phyloP scores from a whole-genome alignment of 805 yeast species.

The Saccharomycopsis selenospora region DNA sequence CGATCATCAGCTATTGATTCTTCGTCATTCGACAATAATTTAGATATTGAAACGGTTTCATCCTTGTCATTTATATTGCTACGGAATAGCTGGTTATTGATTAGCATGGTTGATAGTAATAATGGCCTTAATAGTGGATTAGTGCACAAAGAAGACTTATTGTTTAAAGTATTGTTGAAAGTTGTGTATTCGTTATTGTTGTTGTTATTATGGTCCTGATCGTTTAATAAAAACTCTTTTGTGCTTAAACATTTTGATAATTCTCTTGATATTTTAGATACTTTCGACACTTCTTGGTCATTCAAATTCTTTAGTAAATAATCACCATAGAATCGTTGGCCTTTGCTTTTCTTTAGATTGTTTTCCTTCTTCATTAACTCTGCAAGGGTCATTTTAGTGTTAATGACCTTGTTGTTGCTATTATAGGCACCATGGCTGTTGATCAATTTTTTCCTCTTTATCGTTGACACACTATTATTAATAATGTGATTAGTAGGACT shows the following conservation, averaged over 20 bases:
- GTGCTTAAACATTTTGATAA: constrained; percentile 2
- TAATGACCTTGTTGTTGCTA: background rate
- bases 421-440: background rate
- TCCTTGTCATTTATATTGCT: background rate
- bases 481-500: background rate
- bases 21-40: background rate
- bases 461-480: background rate
- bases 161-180: background rate
- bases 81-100: background rate
- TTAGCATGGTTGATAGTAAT: constrained; percentile 7
- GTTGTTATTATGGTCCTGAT: background rate
- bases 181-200: background rate
- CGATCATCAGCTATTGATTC: background rate
- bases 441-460: background rate
- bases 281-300: constrained; percentile 11
- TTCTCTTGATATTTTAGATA: constrained; percentile 7
- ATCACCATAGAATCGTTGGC: constrained; percentile 20
- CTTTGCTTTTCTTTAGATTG: background rate
- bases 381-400: background rate
- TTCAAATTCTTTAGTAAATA: constrained; percentile 9
- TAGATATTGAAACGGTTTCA: background rate
- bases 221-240: too few relatives aligned
- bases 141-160: background rate
- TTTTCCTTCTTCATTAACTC: background rate
- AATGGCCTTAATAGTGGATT: constrained; percentile 8